phyloP scores from a whole-genome alignment of 1,139 yeast genomes.

The Debaryomyces fabryi region DNA sequence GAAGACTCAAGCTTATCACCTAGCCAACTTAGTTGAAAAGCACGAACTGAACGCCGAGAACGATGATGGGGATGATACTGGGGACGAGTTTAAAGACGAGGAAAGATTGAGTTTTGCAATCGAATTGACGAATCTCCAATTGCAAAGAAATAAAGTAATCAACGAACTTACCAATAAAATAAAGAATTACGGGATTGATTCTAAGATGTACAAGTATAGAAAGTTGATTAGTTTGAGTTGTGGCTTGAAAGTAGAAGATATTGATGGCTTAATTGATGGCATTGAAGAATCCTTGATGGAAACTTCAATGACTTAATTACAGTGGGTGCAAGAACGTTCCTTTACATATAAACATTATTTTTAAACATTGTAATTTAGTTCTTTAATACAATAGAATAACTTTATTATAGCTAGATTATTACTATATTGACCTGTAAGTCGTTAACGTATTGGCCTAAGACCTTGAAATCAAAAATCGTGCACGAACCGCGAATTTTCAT shows the following conservation, averaged over 20 bases:
- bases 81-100: constrained; percentile 23
- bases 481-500: background rate
- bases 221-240: constrained; percentile 81
- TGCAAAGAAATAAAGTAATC: constrained; percentile 50
- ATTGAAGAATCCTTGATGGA: constrained; percentile 49
- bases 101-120: constrained; percentile 30
- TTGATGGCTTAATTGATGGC: constrained; percentile 62
- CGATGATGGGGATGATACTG: constrained; percentile 14
- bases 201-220: constrained; percentile 78
- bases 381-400: constrained; percentile 4
- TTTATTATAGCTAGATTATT: background rate
- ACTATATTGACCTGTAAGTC: background rate
- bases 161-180: constrained; percentile 38
- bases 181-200: constrained; percentile 42
- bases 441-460: background rate
- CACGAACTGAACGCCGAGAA: constrained; percentile 24
- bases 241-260: constrained; percentile 76
- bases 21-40: constrained; percentile 32
- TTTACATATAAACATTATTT: background rate
- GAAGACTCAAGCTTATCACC: constrained; percentile 32
- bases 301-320: constrained; percentile 14
- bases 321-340: background rate
- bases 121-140: constrained; percentile 57
- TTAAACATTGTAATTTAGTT: constrained; percentile 6
- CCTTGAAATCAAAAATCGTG: background rate